Percentiles rank a stretch among this genome's conserved stretches.
Evolutionary conservation across 1,284 basidiomycete species (phyloP).

Genomic region (Fereydounia khargensis): DNA sequence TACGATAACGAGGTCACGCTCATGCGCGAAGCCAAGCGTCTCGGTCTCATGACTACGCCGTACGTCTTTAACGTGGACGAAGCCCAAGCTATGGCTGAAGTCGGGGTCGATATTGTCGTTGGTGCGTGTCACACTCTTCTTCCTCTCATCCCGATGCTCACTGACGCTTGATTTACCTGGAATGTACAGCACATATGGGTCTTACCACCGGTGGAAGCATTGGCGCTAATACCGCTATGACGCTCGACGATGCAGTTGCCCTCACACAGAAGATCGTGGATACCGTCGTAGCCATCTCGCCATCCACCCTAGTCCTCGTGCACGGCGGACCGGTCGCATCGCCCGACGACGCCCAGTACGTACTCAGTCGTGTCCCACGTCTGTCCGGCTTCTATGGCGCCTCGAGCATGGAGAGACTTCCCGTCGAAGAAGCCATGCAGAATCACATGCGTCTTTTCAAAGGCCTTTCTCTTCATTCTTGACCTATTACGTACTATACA

Average conservation of each 20-base stretch:
- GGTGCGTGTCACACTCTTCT: neutral
- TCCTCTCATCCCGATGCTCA: neutral
- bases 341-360: slow-evolving; percentile 24
- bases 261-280: slow-evolving; percentile 20
- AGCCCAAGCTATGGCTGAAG: slow-evolving; percentile 19
- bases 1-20: slow-evolving; percentile 26
- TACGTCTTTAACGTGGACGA: slow-evolving; percentile 26
- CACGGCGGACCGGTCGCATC: slow-evolving; percentile 30
- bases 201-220: slow-evolving; percentile 26
- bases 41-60: slow-evolving; percentile 24
- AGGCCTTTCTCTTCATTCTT: slow-evolving; percentile 3
- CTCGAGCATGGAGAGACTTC: slow-evolving; percentile 30
- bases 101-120: slow-evolving; percentile 21
- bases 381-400: slow-evolving; percentile 35
- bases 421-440: slow-evolving; percentile 25
- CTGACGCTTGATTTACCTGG: too few relatives aligned
- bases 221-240: slow-evolving; percentile 25
- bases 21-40: slow-evolving; percentile 18
- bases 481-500: too few relatives aligned
- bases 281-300: slow-evolving; percentile 15
- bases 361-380: slow-evolving; percentile 17
- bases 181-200: slow-evolving; percentile 27
- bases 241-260: slow-evolving; percentile 20
- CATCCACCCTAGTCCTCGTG: slow-evolving; percentile 21
- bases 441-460: slow-evolving; percentile 29